Conservation (phyloP, 495 filamentous ascomycete species). For the Cryomyces minteri region DNA sequence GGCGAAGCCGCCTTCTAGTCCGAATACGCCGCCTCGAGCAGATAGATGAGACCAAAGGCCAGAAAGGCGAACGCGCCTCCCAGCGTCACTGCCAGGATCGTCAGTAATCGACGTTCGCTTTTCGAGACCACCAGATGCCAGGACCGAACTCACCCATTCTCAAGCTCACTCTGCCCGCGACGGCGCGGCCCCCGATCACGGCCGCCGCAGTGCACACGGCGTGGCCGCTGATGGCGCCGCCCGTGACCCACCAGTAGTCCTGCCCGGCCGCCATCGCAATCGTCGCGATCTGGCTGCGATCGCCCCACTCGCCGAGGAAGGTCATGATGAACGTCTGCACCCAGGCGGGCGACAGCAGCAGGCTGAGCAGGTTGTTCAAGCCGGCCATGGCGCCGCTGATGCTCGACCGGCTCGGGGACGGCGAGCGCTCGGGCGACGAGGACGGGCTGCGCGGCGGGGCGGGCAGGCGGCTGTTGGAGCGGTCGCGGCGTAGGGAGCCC, state of each 20-base stretch:
- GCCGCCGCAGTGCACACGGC: conserved; percentile 77
- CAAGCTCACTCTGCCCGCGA: conserved; percentile 87
- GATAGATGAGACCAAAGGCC: conserved; percentile 77
- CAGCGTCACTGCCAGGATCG: conserved; percentile 51
- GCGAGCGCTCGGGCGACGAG: conserved; percentile 37
- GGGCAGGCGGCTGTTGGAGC: conserved; percentile 41
- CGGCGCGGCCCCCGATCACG: conserved; percentile 82
- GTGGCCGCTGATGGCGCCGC: conserved; percentile 77
- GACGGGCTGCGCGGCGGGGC: conserved; percentile 37
- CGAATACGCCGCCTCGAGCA: conserved; percentile 46
- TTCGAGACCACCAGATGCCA: not conserved
- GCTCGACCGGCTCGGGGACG: conserved; percentile 29
- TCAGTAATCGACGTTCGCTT: conserved; percentile 1
- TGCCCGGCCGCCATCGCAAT: conserved; percentile 98
- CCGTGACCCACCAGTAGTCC: conserved; percentile 97
- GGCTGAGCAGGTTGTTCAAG: conserved; percentile 67
- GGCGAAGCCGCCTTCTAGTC: no score
- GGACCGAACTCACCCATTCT: conserved; percentile 65
- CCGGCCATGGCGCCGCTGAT: conserved; percentile 33
- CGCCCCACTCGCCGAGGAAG: conserved; percentile 95
- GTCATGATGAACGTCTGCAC: conserved; percentile 99
- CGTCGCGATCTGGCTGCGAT: conserved; percentile 93
- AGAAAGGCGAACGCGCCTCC: conserved; percentile 89
- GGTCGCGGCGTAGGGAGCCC: conserved; percentile 29
- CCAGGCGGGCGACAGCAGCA: conserved; percentile 88